phyloP scores from a whole-genome alignment of 2,329 filamentous ascomycete genomes.

The Zymoseptoria pseudotritici region DNA sequence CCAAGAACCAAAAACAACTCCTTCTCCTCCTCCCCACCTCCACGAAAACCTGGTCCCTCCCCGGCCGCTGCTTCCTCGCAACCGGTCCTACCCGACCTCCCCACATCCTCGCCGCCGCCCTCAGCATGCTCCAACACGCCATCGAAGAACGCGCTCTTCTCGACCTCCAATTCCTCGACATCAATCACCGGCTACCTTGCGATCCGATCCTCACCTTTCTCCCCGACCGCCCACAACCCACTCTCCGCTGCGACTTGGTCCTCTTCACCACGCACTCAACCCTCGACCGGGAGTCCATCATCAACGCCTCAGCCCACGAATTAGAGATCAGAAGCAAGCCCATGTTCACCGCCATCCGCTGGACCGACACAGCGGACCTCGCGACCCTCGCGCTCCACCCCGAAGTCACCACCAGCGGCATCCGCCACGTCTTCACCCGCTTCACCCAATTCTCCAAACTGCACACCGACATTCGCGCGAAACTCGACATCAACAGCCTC shows the following conservation, averaged over 20 bases:
- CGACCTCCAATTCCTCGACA: constrained; percentile 1
- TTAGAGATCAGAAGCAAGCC: background rate
- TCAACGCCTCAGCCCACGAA: background rate
- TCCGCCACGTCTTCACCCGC: background rate
- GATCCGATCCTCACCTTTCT: background rate
- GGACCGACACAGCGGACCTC: background rate
- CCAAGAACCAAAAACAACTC: background rate
- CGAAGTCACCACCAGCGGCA: background rate
- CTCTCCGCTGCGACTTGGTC: background rate
- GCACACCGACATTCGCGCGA: background rate
- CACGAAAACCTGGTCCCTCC: background rate
- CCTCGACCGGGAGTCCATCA: background rate
- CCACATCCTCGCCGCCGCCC: background rate
- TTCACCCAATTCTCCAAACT: background rate
- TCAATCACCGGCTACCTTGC: background rate
- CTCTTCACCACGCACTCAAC: background rate
- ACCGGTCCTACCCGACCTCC: no score
- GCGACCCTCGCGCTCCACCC: background rate
- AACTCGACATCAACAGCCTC: background rate
- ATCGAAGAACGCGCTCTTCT: background rate
- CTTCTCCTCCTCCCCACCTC: background rate
- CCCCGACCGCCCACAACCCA: background rate
- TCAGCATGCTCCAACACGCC: background rate
- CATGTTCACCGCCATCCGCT: background rate
- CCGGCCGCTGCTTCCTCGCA: background rate